Percentiles rank a stretch among this genome's conserved stretches.
phyloP scores from a whole-genome alignment of 495 filamentous ascomycete genomes.

The Chaetomium tenue region DNA sequence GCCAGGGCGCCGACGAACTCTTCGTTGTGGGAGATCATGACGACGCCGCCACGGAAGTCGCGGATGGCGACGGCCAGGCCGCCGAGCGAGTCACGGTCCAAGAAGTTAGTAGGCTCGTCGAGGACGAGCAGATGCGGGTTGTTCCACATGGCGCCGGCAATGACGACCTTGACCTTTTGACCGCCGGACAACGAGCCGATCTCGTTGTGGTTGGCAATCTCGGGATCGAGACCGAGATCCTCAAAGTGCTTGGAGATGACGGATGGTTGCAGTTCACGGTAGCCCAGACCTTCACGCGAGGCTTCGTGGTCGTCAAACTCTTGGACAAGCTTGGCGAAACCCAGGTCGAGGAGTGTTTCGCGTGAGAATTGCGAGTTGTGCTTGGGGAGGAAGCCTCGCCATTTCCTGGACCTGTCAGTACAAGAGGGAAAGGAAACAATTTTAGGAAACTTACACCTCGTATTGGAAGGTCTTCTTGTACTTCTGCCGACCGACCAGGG shows the following conservation, averaged over 20 bases:
- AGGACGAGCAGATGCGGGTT: slow-evolving; percentile 96
- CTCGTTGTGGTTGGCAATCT: slow-evolving; percentile 98
- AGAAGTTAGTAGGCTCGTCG: slow-evolving; percentile 98
- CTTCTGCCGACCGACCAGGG: slow-evolving; percentile 93
- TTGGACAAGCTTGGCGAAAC: slow-evolving; percentile 90
- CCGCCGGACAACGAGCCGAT: slow-evolving; percentile 96
- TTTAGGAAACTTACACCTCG: slow-evolving; percentile 64
- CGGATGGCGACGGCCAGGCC: slow-evolving; percentile 94
- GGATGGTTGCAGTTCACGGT: slow-evolving; percentile 85
- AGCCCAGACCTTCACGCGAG: slow-evolving; percentile 94
- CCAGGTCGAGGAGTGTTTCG: slow-evolving; percentile 80
- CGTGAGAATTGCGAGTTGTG: slow-evolving; percentile 89
- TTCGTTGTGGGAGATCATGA: slow-evolving; percentile 99
- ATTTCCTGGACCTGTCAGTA: slow-evolving; percentile 61
- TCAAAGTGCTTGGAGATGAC: slow-evolving; percentile 98
- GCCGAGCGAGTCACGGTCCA: slow-evolving; percentile 95
- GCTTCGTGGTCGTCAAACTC: slow-evolving; percentile 99
- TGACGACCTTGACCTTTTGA: slow-evolving; percentile 99
- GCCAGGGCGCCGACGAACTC: slow-evolving; percentile 96
- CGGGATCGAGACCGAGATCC: slow-evolving; percentile 91
- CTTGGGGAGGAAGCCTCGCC: slow-evolving; percentile 83
- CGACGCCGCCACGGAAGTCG: slow-evolving; percentile 95
- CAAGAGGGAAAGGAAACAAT: neutral
- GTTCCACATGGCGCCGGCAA: slow-evolving; percentile 98
- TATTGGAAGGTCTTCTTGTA: slow-evolving; percentile 99